phyloP scores from a whole-genome alignment of 2,329 filamentous ascomycete genomes.

The Nigrograna mackinnonii region DNA sequence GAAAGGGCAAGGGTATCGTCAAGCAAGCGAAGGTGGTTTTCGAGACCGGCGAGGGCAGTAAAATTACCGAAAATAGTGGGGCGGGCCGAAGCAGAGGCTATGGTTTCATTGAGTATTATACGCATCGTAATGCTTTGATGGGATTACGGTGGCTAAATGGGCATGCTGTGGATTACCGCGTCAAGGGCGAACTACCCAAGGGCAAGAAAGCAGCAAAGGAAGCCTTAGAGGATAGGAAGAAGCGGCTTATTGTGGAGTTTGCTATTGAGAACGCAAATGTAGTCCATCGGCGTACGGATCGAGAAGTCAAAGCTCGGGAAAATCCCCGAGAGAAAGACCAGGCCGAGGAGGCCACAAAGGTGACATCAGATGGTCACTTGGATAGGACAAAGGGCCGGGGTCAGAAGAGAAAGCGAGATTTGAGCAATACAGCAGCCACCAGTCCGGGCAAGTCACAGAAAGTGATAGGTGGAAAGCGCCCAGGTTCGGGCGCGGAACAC shows the following conservation, averaged over 20 bases:
- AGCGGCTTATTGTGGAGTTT: constrained; percentile 92
- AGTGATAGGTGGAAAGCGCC: constrained; percentile 38
- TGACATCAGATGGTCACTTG: constrained; percentile 12
- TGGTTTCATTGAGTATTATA: constrained; percentile 95
- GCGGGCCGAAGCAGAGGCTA: constrained; percentile 89
- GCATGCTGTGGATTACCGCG: constrained; percentile 59
- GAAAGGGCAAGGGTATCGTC: constrained; percentile 84
- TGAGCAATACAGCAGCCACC: constrained; percentile 11
- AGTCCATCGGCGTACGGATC: constrained; percentile 74
- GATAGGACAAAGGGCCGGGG: constrained; percentile 4
- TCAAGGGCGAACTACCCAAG: constrained; percentile 49
- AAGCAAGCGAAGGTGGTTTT: constrained; percentile 94
- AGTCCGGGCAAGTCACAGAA: constrained; percentile 27
- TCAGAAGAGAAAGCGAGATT: constrained; percentile 17
- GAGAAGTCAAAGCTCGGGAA: constrained; percentile 61
- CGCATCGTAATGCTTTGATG: constrained; percentile 93
- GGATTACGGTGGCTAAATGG: constrained; percentile 93
- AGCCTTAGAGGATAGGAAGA: constrained; percentile 72
- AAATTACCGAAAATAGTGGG: constrained; percentile 75
- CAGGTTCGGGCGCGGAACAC: constrained; percentile 22
- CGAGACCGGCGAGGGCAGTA: constrained; percentile 82
- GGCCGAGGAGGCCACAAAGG: constrained; percentile 43
- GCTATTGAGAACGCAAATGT: constrained; percentile 98
- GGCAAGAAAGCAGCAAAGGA: constrained; percentile 43
- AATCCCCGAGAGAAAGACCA: constrained; percentile 44